These are phyloP conservation scores for Mycena polygramma DNA, from an alignment of 768 basidiomycete species.

Conservation along the genomic window DNA sequence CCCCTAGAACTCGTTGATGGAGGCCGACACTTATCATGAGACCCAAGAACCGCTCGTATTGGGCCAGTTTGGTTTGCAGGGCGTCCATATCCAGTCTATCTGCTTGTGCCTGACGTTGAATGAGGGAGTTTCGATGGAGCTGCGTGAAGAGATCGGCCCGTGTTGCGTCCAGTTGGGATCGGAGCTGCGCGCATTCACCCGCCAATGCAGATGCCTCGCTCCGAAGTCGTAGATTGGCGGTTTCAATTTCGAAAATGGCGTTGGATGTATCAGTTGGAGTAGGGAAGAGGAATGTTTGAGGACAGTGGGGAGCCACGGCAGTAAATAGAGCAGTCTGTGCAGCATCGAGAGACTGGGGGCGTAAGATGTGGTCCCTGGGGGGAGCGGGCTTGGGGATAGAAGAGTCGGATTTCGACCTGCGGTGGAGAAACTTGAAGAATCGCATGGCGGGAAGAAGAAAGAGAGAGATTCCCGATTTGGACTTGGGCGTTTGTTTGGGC, in stretches of 20 bases:
- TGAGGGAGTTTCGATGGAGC: slow-evolving; percentile 27
- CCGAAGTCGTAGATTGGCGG: slow-evolving; percentile 32
- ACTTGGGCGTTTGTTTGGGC: slow-evolving; percentile 7
- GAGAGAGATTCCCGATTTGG: slow-evolving; percentile 1
- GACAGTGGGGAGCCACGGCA: slow-evolving; percentile 33
- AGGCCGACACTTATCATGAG: slow-evolving; percentile 54
- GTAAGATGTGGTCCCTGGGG: slow-evolving; percentile 30
- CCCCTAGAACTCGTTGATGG: slow-evolving; percentile 49
- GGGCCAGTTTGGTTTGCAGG: slow-evolving; percentile 38
- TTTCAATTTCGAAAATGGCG: slow-evolving; percentile 41
- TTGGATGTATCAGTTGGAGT: slow-evolving; percentile 37
- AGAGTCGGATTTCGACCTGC: slow-evolving; percentile 61
- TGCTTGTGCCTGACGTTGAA: slow-evolving; percentile 33
- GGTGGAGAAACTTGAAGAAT: slow-evolving; percentile 62
- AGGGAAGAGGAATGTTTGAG: slow-evolving; percentile 43
- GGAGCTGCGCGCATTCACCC: slow-evolving; percentile 25
- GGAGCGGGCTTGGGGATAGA: slow-evolving; percentile 46
- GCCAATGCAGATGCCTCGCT: slow-evolving; percentile 26
- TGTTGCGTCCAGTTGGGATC: slow-evolving; percentile 26
- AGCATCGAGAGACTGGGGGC: slow-evolving; percentile 38
- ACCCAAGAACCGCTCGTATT: slow-evolving; percentile 36
- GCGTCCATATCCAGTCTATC: slow-evolving; percentile 36
- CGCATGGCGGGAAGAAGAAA: slow-evolving; percentile 49
- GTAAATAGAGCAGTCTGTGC: slow-evolving; percentile 33
- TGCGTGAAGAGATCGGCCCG: slow-evolving; percentile 37